These are phyloP conservation scores for Xanthoconium stramineum DNA, from an alignment of 768 basidiomycete genomes.

Conservation along the genomic window DNA sequence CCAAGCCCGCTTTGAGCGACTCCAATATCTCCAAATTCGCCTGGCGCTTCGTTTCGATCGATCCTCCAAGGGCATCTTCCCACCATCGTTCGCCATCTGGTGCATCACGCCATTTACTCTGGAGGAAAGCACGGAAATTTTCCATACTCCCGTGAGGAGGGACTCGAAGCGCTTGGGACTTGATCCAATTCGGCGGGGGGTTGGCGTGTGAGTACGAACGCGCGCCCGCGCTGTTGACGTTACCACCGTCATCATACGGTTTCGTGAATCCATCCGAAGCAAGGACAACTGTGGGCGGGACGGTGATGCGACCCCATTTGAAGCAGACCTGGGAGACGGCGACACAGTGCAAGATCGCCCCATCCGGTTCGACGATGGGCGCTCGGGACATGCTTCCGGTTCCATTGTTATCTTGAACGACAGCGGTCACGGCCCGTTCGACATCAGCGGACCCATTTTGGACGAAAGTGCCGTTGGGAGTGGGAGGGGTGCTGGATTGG, in stretches of 20 bases:
- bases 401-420: neutral
- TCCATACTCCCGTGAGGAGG: constrained; percentile 20
- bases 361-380: constrained; percentile 39
- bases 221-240: neutral
- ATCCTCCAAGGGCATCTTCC: constrained; percentile 54
- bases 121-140: constrained; percentile 40
- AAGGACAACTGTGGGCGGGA: constrained; percentile 63
- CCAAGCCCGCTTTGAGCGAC: constrained; percentile 22
- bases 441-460: constrained; percentile 11
- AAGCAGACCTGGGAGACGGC: constrained; percentile 63
- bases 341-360: constrained; percentile 58
- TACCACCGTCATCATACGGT: constrained; percentile 8
- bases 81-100: constrained; percentile 64
- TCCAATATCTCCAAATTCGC: constrained; percentile 26
- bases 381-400: neutral
- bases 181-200: constrained; percentile 28
- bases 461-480: constrained; percentile 7
- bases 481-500: constrained; percentile 26
- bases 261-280: constrained; percentile 55
- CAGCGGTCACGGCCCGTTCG: constrained; percentile 14
- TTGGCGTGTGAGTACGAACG: constrained; percentile 34
- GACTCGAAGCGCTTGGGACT: constrained; percentile 22
- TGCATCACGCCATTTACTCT: constrained; percentile 60
- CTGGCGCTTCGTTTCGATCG: constrained; percentile 38
- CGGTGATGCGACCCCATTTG: constrained; percentile 69